Base-by-base conservation (phyloP, 1,284 basidiomycete genomes). In the Schizopora paradoxa region DNA sequence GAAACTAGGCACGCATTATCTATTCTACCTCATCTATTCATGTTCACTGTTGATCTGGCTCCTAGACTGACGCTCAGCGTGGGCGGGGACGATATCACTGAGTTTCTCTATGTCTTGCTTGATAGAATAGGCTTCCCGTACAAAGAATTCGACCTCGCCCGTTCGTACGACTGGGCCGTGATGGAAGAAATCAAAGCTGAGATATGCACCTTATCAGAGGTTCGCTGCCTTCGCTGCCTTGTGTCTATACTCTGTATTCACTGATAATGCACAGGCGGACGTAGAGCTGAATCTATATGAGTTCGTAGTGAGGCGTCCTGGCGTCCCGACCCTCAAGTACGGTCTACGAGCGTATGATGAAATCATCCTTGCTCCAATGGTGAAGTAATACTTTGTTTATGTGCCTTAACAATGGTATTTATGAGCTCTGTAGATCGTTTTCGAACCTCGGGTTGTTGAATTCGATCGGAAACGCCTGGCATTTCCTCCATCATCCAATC, bases 321-420 rank as follows among this genome's bases (percentile, higher is more conserved):
- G 79, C 22, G 74, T 80, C 49, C 69, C 82, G 13, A 87, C 92
- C 2, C 77, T 86, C 59, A 97, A 97, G 64, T 99, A 94, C 63
- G 82, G 82, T 19, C 70, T 98, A 45, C 80, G 92, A 23, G 86
- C 89, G 4, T 99, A 98, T 61, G 96, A 99, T 61, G 96, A 99
- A 68, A 85, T 91, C 46, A 94, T 98, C 48, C 70, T 99, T 28
- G 92, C 93, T 0, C 91, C 95, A 1, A 91, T 97, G 82, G 91
- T 91, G 28, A 58, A 51, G 72, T 64, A 14, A 5, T 19, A 23
- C 27, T 1, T 19, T 16, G 18, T n/a, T 35, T n/a, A 7, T 34
- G n/a, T 33, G 16, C 31, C 23, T 8, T 25, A 5, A 38, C 18
- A 38, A 18, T 33, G 41, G 16, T 43, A 54, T 34, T 21, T 18